Evolutionary conservation across 2,329 filamentous ascomycete genomes (phyloP), one percentile per base, ranked within the genome.

Genomic region (Colletotrichum cuscutae): DNA sequence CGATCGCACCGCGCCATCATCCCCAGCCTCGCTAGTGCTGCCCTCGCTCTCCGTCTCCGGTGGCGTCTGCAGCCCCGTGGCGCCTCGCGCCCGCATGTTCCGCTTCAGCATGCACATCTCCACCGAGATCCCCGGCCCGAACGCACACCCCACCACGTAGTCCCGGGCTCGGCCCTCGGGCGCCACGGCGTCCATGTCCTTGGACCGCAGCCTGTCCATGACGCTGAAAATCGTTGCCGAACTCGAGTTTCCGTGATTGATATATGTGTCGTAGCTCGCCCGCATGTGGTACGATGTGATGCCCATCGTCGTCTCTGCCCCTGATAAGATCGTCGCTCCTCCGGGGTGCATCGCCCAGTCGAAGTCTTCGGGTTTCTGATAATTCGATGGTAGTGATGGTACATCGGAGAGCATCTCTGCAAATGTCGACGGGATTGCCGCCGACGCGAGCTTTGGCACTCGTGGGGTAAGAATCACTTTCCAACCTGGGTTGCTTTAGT

Each of bases 291-390:
- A 89, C 0, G 90, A 82, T 0, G 85, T 85, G 59, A 94, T 86
- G 6, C 82, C 79, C 84, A 94, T 85, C 1, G 84, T 85, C 54
- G 83, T 83, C 79, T 93, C 89, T 0, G 92, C 89, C 0, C 91
- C 90, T 0, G 89, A 86, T 2, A 94, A 83, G 54, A 94, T 92
- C 1, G 91, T 90, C 0, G 90, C 86, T 22, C 92, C 92, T 5
- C 92, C 92, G 0, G 92, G 92, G 76, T 94, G 92, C 78, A 94
- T 87, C 1, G 91, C 92, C 92, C 92, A 94, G 82, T 94, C 92
- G 75, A 93, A 93, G 72, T 92, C 89, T 0, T 84, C 79, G 0
- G 91, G 84, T 0, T 79, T 75, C n/a, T 80, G 77, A 76, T 87
- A 87, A 8, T 80, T 77, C 5, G 79, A 77, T 1, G 89, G 87